Conservation (phyloP, 163 green algal species). For the Volvox carteri region DNA sequence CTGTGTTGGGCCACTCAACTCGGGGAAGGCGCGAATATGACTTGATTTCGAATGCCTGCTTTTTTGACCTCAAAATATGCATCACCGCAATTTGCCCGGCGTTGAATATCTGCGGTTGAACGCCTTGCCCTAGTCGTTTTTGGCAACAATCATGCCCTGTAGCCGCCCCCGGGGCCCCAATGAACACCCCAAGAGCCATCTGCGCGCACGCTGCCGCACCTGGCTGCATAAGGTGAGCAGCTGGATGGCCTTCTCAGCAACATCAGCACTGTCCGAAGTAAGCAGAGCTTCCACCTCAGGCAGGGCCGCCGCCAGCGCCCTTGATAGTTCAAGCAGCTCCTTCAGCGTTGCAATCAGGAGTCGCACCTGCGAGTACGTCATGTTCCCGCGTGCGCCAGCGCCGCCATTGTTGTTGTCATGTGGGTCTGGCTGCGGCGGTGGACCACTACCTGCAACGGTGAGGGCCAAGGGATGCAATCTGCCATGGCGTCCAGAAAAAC, state of each 20-base stretch:
- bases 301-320: conserved; percentile 11
- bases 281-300: conserved; percentile 38
- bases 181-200: no score
- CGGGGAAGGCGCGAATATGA: no score
- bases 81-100: no score
- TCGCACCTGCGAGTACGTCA: neutral
- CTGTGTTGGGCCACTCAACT: neutral
- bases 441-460: neutral
- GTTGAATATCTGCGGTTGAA: no score
- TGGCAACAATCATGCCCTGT: no score
- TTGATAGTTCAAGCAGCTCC: conserved; percentile 2
- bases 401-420: neutral
- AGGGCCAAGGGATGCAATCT: no score
- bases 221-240: conserved; percentile 32
- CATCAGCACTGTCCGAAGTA: neutral
- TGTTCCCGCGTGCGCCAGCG: neutral
- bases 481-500: no score
- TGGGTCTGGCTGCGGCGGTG: neutral
- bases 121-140: no score
- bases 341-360: conserved; percentile 3
- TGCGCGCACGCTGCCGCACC: neutral
- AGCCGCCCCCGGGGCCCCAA: no score
- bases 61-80: no score
- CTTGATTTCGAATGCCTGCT: no score
- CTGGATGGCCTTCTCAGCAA: conserved; percentile 28